Base-by-base conservation (phyloP, 2,329 filamentous ascomycete genomes). In the Sporothrix dimorphospora region DNA sequence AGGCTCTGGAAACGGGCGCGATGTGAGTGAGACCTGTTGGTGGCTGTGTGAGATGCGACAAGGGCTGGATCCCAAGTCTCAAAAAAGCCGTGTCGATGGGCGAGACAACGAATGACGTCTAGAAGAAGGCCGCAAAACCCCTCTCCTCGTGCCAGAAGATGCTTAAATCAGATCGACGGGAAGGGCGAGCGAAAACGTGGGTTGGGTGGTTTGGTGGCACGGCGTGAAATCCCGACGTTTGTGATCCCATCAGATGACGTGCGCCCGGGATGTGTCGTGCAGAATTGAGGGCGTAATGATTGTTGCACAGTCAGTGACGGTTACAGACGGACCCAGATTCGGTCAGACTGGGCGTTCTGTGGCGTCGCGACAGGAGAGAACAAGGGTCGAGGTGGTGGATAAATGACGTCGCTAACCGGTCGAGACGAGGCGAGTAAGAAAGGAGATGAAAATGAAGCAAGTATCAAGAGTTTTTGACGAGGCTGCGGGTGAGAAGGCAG, bases 201-300 rank as follows among this genome's bases (percentile, higher is more conserved):
- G 38, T 45, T 24, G 38, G 38, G 6, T 24, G 19, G n/a, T 21
- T 40, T 38, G 34, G 49, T 42, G 49, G 12, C 34, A 69, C 66
- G 11, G n/a, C n/a, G 11, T 42, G 12, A 27, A 21, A 21, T 55
- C 19, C 47, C 49, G 30, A 55, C 42, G n/a, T 27, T 40, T 45
- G 34, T 69, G 66, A 16, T 42, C 30, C 30, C 49, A 42, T 55
- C 19, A 38, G 49, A 40, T 55, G 66, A 55, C 66, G n/a, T 69
- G 49, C 34, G 59, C 21, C 34, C n/a, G n/a, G 12, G 38, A 63
- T 45, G 11, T 45, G 59, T 45, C 9, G 57, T 61, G 34, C 34
- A n/a, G 16, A n/a, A 38, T 12, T 61, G 34, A 42, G n/a, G n/a
- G 21, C n/a, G n/a, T 19, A 63, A 16, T 34, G 21, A 45, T 42